These are phyloP conservation scores for Scytalidium lignicola DNA, from an alignment of 2,329 filamentous ascomycete species.

Conservation along the genomic window DNA sequence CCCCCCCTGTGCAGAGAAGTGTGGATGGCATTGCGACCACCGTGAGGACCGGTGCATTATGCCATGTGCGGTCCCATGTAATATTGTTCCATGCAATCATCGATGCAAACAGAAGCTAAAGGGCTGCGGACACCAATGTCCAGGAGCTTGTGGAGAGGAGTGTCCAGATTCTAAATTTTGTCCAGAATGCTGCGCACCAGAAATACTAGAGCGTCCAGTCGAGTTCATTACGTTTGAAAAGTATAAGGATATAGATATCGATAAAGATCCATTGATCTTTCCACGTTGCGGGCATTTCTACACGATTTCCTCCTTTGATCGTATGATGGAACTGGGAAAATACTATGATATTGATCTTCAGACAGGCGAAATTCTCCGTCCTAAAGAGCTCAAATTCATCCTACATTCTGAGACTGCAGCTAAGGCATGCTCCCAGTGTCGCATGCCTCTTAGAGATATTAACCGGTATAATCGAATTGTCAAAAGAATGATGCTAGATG, in stretches of 20 bases:
- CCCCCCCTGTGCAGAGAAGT: slow-evolving; percentile 51
- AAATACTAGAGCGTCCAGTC: slow-evolving; percentile 40
- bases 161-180: slow-evolving; percentile 51
- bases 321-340: slow-evolving; percentile 45
- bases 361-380: slow-evolving; percentile 24
- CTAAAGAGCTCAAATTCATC: slow-evolving; percentile 32
- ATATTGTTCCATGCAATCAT: slow-evolving; percentile 57
- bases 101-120: slow-evolving; percentile 46
- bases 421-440: slow-evolving; percentile 52
- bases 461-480: slow-evolving; percentile 56
- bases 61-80: slow-evolving; percentile 59
- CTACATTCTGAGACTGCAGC: slow-evolving; percentile 38
- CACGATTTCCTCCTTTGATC: slow-evolving; percentile 54
- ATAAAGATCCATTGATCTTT: slow-evolving; percentile 56
- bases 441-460: slow-evolving; percentile 49
- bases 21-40: slow-evolving; percentile 50
- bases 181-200: slow-evolving; percentile 43
- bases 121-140: slow-evolving; percentile 57
- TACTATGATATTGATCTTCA: slow-evolving; percentile 38
- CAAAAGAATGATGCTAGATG: slow-evolving; percentile 52
- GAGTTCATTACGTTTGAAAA: slow-evolving; percentile 50
- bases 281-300: slow-evolving; percentile 58
- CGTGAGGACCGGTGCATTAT: slow-evolving; percentile 28
- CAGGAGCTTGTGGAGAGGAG: slow-evolving; percentile 56
- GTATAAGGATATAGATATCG: slow-evolving; percentile 51